Base-by-base conservation (phyloP, 2,329 filamentous ascomycete genomes). In the Fusarium liriodendri region DNA sequence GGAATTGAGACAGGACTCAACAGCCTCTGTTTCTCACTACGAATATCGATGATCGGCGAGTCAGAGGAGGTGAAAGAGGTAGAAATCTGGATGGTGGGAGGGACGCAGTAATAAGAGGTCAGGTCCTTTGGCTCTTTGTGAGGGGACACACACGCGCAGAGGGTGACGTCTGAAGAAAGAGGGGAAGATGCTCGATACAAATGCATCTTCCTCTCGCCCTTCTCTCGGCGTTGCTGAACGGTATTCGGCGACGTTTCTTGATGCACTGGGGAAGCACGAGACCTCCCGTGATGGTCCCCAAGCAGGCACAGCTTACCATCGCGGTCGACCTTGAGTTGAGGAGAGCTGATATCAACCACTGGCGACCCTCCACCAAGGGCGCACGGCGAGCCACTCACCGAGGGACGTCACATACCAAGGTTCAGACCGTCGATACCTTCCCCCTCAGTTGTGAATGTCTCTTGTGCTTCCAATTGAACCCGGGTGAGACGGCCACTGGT, bases 281-380 rank as follows among this genome's bases (percentile, higher is more conserved):
- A 74, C 72, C 72, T 71, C 66, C 64, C 64, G 71, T 75, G 77
- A 76, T 78, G 73, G 40, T 45, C 74, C 75, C 72, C 42, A 47
- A 47, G 45, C 25, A 50, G 77, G 77, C 67, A 66, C 69, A 75
- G 59, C 69, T 67, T 73, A 72, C 52, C 62, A 65, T 66, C 52
- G 70, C 54, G 57, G 62, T 40, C 40, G 54, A 64, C 52, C 25
- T 45, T 45, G 11, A 22, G 4, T 47, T 38, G 69, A 52, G 67
- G 69, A 52, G 62, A 63, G 62, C 60, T 50, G 65, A 66, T 79
- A 71, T 71, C 74, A 71, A 73, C 79, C 79, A 80, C 72, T 80
- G 78, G 75, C 73, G 71, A 80, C 79, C 79, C 79, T 80, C 79
- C 79, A 80, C 65, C 75, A 77, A 37, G 62, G 37, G 67, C 64